Evolutionary conservation across 176 grass and related monocot genomes (phyloP).

Genomic region (Typha latifolia): DNA sequence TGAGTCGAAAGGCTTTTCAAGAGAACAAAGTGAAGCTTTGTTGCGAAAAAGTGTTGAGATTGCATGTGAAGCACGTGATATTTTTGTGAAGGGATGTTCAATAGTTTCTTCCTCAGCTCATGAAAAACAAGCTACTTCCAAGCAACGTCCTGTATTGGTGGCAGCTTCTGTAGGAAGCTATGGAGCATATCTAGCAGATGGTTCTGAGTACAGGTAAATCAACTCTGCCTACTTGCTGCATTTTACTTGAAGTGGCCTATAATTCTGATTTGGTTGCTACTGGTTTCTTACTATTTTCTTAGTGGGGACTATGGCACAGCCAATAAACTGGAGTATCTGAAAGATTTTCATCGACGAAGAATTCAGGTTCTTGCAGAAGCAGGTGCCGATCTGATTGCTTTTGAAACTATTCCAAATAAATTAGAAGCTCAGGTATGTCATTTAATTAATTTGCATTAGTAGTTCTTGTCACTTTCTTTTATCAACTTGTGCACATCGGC

Average conservation of each 20-base stretch:
- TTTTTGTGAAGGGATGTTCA: slow-evolving; percentile 43
- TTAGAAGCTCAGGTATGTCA: slow-evolving; percentile 73
- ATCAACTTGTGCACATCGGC: background rate
- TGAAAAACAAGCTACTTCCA: slow-evolving; percentile 13
- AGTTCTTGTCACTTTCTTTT: background rate
- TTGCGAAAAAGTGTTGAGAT: slow-evolving; percentile 70
- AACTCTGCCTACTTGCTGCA: too few species aligned
- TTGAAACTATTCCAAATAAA: slow-evolving; percentile 97
- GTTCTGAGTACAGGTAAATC: slow-evolving; percentile 84
- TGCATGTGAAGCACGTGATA: slow-evolving; percentile 62
- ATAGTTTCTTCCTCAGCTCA: too few species aligned
- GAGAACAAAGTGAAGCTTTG: slow-evolving; percentile 55
- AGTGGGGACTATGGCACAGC: slow-evolving; percentile 81
- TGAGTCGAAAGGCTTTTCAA: slow-evolving; percentile 58
- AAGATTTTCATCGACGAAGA: slow-evolving; percentile 80
- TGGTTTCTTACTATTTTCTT: slow-evolving; percentile 13
- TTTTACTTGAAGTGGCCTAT: background rate
- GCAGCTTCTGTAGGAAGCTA: slow-evolving; percentile 94
- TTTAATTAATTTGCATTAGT: background rate
- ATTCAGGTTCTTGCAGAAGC: slow-evolving; percentile 73
- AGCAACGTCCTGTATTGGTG: slow-evolving; percentile 52
- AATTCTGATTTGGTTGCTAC: slow-evolving; percentile 5
- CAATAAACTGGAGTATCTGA: slow-evolving; percentile 52
- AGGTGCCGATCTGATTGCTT: slow-evolving; percentile 76
- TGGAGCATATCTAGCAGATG: slow-evolving; percentile 95